A percentile compares a stretch with the other conserved stretches of the same genome.
These are phyloP conservation scores for Curvularia lunata DNA, from an alignment of 2,329 filamentous ascomycete genomes.

Conservation along the genomic window DNA sequence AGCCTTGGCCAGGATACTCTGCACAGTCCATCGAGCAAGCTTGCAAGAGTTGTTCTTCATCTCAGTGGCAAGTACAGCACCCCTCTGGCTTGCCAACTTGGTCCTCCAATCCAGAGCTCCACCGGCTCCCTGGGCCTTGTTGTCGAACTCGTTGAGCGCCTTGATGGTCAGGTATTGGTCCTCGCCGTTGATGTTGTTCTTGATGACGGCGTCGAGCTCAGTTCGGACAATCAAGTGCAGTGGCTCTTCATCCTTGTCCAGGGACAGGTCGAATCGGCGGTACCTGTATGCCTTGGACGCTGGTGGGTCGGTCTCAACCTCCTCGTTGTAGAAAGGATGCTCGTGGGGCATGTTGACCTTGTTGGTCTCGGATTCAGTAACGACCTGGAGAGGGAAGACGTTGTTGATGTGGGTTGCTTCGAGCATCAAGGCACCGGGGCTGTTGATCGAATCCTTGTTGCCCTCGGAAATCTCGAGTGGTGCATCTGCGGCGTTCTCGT, in stretches of 20 bases:
- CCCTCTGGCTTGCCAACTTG: slow-evolving; percentile 92
- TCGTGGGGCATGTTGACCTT: slow-evolving; percentile 85
- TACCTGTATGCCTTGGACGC: slow-evolving; percentile 99
- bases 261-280: slow-evolving; percentile 92
- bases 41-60: slow-evolving; percentile 99
- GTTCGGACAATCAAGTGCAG: slow-evolving; percentile 92
- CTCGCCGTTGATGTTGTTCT: slow-evolving; percentile 90
- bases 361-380: slow-evolving; percentile 76
- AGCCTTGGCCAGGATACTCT: slow-evolving; percentile 95
- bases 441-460: slow-evolving; percentile 94
- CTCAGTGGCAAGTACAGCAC: slow-evolving; percentile 96
- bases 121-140: slow-evolving; percentile 93
- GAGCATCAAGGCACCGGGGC: slow-evolving; percentile 87
- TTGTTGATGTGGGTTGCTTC: slow-evolving; percentile 99
- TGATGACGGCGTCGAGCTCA: slow-evolving; percentile 93
- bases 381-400: slow-evolving; percentile 97
- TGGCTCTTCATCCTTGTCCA: slow-evolving; percentile 89
- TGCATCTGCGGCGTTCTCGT: slow-evolving; percentile 96
- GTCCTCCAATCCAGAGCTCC: slow-evolving; percentile 96
- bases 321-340: slow-evolving; percentile 96
- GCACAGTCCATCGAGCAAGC: slow-evolving; percentile 95
- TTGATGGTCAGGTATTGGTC: slow-evolving; percentile 92
- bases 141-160: slow-evolving; percentile 98
- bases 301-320: slow-evolving; percentile 90
- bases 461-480: slow-evolving; percentile 90